Conservation (phyloP, 768 basidiomycete genomes). For the Ramaria rubella region DNA sequence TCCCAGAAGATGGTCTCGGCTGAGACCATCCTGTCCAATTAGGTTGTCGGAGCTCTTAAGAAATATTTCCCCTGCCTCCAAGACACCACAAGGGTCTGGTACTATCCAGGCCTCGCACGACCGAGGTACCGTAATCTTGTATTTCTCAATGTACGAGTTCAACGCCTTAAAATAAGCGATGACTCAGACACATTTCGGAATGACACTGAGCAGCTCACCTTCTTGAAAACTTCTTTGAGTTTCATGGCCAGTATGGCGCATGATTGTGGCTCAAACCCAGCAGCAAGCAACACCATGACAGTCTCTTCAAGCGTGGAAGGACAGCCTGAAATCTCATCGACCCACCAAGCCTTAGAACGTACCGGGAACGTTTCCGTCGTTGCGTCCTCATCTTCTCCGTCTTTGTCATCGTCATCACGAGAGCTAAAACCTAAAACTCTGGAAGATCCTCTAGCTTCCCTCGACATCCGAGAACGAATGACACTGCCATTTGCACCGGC, state of each 20-base stretch:
- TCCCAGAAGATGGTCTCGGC: conserved; percentile 46
- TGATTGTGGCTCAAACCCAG: conserved; percentile 48
- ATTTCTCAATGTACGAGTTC: conserved; percentile 35
- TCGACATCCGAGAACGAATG: conserved; percentile 2
- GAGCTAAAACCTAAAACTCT: background rate
- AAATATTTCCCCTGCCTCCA: conserved; percentile 51
- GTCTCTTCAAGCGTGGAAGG: conserved; percentile 64
- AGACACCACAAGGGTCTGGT: conserved; percentile 52
- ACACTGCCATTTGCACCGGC: conserved; percentile 7
- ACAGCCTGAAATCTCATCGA: conserved; percentile 51
- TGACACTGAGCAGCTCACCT: background rate
- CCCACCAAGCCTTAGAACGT: conserved; percentile 60
- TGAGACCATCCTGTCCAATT: conserved; percentile 33
- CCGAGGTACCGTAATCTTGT: conserved; percentile 46
- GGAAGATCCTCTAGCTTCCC: conserved; percentile 4
- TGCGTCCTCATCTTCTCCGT: conserved; percentile 3
- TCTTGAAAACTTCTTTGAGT: conserved; percentile 42
- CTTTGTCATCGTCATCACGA: background rate
- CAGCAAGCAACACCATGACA: conserved; percentile 45
- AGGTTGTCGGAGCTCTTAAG: conserved; percentile 45
- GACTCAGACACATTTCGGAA: background rate
- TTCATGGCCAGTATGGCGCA: conserved; percentile 49
- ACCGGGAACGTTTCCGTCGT: background rate
- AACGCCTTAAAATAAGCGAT: conserved; percentile 22
- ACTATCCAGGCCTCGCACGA: conserved; percentile 58